Conservation (phyloP, 2,329 filamentous ascomycete genomes). For the Mariannaea sp. region DNA sequence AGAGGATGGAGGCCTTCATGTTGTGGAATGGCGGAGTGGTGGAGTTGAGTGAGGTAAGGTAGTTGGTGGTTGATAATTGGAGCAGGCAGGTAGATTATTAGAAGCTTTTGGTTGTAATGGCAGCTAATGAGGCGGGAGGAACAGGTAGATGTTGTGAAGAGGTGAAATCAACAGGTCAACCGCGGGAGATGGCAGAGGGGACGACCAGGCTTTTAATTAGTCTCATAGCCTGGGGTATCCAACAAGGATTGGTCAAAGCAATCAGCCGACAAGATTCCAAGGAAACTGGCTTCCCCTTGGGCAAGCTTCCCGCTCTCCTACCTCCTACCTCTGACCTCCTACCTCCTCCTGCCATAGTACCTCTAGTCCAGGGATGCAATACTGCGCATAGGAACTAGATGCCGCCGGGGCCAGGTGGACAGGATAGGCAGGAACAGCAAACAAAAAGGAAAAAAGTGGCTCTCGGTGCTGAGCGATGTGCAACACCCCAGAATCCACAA, state of each 20-base stretch:
- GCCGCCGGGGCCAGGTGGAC: no score
- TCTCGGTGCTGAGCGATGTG: no score
- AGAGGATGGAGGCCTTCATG: slow-evolving; percentile 44
- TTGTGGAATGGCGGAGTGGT: slow-evolving; percentile 35
- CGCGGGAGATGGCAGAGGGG: background rate
- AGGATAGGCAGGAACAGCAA: no score
- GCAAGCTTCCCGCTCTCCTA: slow-evolving; percentile 1
- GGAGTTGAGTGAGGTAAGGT: no score
- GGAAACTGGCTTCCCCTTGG: background rate
- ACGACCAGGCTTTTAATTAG: slow-evolving; percentile 5
- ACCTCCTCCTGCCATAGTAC: no score
- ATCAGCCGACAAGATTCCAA: slow-evolving; percentile 1
- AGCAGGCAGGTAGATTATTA: background rate
- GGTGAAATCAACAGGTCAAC: background rate
- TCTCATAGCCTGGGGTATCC: background rate
- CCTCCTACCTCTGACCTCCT: no score
- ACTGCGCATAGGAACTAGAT: no score
- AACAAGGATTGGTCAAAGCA: background rate
- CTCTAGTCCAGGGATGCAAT: no score
- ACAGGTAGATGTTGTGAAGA: background rate
- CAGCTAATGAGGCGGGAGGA: background rate
- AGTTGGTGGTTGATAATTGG: no score
- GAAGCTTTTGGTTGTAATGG: no score
- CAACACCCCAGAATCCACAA: no score
- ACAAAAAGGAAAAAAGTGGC: no score